phyloP scores from a whole-genome alignment of 2,329 filamentous ascomycete genomes.

The Penicillium crustosum region DNA sequence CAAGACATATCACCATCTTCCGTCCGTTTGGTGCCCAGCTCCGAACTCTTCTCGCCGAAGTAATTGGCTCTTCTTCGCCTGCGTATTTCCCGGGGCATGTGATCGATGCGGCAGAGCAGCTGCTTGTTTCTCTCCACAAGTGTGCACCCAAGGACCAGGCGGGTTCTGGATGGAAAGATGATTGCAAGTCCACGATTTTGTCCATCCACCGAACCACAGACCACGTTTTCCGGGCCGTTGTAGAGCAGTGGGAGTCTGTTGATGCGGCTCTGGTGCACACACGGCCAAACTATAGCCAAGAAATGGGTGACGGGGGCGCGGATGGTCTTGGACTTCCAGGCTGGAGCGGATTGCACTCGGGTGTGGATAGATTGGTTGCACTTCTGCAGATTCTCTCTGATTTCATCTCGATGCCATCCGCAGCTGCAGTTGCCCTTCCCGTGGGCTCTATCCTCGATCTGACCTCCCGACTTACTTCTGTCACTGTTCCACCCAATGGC shows the following conservation, averaged over 20 bases:
- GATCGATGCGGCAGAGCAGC: constrained; percentile 58
- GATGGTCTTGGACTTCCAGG: constrained; percentile 56
- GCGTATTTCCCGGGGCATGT: constrained; percentile 56
- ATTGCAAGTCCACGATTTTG: constrained; percentile 61
- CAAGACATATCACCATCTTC: constrained; percentile 80
- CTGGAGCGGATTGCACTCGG: constrained; percentile 75
- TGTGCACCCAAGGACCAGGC: constrained; percentile 78
- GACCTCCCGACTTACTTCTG: constrained; percentile 66
- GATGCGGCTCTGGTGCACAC: constrained; percentile 43
- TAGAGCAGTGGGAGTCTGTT: constrained; percentile 77
- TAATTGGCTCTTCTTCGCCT: constrained; percentile 62
- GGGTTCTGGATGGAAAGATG: constrained; percentile 74
- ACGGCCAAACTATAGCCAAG: constrained; percentile 37
- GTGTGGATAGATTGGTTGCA: constrained; percentile 66
- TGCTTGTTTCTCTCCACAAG: constrained; percentile 71
- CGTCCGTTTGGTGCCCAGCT: constrained; percentile 73
- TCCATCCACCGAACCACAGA: constrained; percentile 71
- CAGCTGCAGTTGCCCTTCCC: constrained; percentile 64
- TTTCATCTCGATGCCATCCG: constrained; percentile 64
- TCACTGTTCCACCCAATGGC: constrained; percentile 54
- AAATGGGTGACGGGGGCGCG: constrained; percentile 39
- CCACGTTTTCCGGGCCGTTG: constrained; percentile 72
- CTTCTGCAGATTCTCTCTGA: constrained; percentile 65
- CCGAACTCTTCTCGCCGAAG: constrained; percentile 57
- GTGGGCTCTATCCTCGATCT: constrained; percentile 68